A percentile compares a stretch with the other conserved stretches of the same genome.
Evolutionary conservation across 345 rosid genomes (phyloP).

Genomic region (Passiflora organensis): DNA sequence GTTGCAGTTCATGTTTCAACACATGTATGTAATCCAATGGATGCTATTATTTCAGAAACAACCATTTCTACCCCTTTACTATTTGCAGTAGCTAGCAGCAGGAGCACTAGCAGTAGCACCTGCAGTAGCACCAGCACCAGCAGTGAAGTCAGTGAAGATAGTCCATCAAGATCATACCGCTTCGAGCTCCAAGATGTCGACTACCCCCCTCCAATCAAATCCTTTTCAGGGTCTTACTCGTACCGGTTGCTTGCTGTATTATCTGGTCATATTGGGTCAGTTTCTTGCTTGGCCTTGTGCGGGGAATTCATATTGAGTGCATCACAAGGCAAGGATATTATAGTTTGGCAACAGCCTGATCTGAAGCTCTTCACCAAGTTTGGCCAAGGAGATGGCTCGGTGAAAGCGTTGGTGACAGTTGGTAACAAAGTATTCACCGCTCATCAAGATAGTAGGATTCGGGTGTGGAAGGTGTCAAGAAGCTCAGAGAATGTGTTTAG

Average conservation of each 20-base stretch:
- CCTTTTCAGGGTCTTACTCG: conserved; percentile 32
- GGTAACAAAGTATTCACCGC: conserved; percentile 27
- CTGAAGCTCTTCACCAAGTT: conserved; percentile 78
- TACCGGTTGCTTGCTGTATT: conserved; percentile 64
- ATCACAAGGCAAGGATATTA: conserved; percentile 89
- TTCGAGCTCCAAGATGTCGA: conserved; percentile 31
- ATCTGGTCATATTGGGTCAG: conserved; percentile 74
- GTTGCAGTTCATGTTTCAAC: no score
- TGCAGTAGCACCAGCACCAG: conserved; percentile 24
- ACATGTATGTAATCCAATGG: background rate
- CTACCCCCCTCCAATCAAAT: conserved; percentile 18
- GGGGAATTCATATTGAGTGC: conserved; percentile 92
- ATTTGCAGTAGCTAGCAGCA: conserved; percentile 27
- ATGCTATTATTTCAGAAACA: conserved; percentile 12
- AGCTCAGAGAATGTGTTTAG: conserved; percentile 27
- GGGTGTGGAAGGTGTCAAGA: conserved; percentile 30
- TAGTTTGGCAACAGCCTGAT: conserved; percentile 99
- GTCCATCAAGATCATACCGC: conserved; percentile 34
- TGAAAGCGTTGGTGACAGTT: conserved; percentile 22
- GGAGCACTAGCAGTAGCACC: conserved; percentile 26
- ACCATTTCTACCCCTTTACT: conserved; percentile 50
- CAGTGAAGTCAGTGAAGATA: conserved; percentile 50
- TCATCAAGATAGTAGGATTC: conserved; percentile 29
- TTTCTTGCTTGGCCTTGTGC: conserved; percentile 75
- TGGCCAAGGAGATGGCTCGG: conserved; percentile 63